Conservation (phyloP, 176 grass and related monocot genomes). For the Echinochloa phyllopogon region DNA sequence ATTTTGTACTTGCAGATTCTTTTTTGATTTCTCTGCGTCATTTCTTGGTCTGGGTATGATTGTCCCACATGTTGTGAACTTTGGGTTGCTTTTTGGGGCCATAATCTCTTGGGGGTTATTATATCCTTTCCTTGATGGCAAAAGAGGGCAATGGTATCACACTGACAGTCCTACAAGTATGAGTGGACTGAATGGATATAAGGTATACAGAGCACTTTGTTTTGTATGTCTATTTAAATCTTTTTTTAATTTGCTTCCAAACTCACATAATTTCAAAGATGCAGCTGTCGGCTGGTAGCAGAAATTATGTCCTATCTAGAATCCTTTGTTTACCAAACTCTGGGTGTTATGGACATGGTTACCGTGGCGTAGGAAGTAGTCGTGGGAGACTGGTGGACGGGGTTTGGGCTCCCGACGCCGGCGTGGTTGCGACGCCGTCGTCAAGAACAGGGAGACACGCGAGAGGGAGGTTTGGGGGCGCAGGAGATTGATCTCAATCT, state of each 20-base stretch:
- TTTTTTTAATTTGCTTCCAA: background rate
- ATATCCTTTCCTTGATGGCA: constrained; percentile 57
- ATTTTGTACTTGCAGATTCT: constrained; percentile 52
- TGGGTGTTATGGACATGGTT: too few species aligned
- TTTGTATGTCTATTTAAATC: background rate
- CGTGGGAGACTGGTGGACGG: too few species aligned
- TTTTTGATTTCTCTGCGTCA: constrained; percentile 68
- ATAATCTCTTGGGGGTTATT: constrained; percentile 69
- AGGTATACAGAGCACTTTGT: constrained; percentile 52
- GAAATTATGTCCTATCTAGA: background rate
- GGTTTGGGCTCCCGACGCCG: too few species aligned
- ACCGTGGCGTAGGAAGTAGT: too few species aligned
- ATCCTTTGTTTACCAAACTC: background rate
- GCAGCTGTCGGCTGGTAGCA: background rate
- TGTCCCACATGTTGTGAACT: constrained; percentile 60
- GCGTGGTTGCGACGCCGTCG: too few species aligned
- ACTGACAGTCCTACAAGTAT: constrained; percentile 47
- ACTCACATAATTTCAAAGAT: background rate
- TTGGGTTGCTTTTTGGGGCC: constrained; percentile 50
- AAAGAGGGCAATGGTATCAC: constrained; percentile 72
- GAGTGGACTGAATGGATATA: constrained; percentile 66
- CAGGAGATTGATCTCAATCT: too few species aligned
- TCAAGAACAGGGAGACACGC: too few species aligned
- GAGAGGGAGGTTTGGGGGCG: too few species aligned
- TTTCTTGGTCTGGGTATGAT: constrained; percentile 74